phyloP scores from a whole-genome alignment of 495 filamentous ascomycete genomes.

The Penicillium paxilli region DNA sequence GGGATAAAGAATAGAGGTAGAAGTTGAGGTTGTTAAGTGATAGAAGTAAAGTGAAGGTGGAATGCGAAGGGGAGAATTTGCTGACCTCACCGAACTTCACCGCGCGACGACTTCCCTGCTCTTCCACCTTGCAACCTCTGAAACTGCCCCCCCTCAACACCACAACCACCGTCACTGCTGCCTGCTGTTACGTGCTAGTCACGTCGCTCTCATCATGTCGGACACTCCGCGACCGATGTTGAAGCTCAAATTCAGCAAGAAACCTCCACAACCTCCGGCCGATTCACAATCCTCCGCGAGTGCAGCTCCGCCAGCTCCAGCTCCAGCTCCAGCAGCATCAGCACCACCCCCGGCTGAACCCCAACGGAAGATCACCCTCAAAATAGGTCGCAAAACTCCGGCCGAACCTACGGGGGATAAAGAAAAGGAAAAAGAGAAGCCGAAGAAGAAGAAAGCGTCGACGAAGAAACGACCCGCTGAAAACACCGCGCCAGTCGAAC shows the following conservation, averaged over 20 bases:
- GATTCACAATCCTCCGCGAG: neutral
- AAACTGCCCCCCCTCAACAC: neutral
- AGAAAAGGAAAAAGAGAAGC: slow-evolving; percentile 23
- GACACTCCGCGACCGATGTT: slow-evolving; percentile 43
- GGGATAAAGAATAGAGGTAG: neutral
- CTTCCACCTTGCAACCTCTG: neutral
- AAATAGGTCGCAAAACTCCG: slow-evolving; percentile 41
- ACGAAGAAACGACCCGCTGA: slow-evolving; percentile 46
- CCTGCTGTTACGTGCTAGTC: neutral
- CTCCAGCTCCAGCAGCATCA: slow-evolving; percentile 24
- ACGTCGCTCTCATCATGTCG: slow-evolving; percentile 30
- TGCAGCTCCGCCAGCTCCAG: slow-evolving; percentile 13
- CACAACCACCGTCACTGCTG: neutral
- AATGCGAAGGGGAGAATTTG: slow-evolving; percentile 15
- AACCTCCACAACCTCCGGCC: slow-evolving; percentile 29
- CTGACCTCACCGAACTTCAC: too few relatives aligned
- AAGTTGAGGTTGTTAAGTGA: neutral
- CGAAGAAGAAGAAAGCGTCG: slow-evolving; percentile 48
- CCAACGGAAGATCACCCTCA: slow-evolving; percentile 51
- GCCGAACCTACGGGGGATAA: slow-evolving; percentile 25
- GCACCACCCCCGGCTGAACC: slow-evolving; percentile 30
- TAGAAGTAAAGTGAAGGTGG: neutral
- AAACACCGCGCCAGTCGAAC: slow-evolving; percentile 24
- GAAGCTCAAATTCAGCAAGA: slow-evolving; percentile 53
- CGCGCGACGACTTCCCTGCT: neutral